Conservation (phyloP, 23 red algal genomes). For the Pyropia yezoensis region DNA sequence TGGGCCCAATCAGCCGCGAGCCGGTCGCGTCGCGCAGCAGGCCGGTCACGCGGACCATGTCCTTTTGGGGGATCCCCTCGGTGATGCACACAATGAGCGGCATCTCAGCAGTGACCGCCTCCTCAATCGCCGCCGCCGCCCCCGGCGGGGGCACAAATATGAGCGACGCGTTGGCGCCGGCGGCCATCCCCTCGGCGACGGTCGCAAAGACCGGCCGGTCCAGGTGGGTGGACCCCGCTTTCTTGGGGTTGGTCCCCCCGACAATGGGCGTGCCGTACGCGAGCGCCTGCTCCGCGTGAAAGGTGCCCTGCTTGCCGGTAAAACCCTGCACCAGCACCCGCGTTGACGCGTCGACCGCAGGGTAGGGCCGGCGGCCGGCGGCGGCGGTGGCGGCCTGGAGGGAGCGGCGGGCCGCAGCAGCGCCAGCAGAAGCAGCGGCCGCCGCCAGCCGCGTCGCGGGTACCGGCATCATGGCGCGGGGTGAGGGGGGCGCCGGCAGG, state of each 20-base stretch:
- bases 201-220: conserved; percentile 87
- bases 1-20: conserved; percentile 92
- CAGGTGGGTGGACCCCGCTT: conserved; percentile 80
- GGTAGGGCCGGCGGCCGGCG: conserved; percentile 30
- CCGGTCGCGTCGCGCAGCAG: conserved; percentile 41
- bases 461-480: too few species aligned
- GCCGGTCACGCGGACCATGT: conserved; percentile 91
- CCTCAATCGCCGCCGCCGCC: conserved; percentile 92
- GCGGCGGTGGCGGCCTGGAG: too few species aligned
- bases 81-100: conserved; percentile 93
- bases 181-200: conserved; percentile 70
- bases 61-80: conserved; percentile 95
- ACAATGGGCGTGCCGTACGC: conserved; percentile 92
- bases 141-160: conserved; percentile 90
- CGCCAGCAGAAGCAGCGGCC: too few species aligned
- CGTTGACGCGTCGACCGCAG: conserved; percentile 65
- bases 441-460: too few species aligned
- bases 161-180: conserved; percentile 75
- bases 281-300: conserved; percentile 91
- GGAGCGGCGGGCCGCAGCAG: too few species aligned
- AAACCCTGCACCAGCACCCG: conserved; percentile 96
- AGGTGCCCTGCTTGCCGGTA: conserved; percentile 97
- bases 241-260: conserved; percentile 79
- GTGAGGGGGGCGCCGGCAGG: too few species aligned
- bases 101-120: conserved; percentile 87